Evolutionary conservation across 768 basidiomycete species (phyloP).

Genomic region (Lactarius indigo): DNA sequence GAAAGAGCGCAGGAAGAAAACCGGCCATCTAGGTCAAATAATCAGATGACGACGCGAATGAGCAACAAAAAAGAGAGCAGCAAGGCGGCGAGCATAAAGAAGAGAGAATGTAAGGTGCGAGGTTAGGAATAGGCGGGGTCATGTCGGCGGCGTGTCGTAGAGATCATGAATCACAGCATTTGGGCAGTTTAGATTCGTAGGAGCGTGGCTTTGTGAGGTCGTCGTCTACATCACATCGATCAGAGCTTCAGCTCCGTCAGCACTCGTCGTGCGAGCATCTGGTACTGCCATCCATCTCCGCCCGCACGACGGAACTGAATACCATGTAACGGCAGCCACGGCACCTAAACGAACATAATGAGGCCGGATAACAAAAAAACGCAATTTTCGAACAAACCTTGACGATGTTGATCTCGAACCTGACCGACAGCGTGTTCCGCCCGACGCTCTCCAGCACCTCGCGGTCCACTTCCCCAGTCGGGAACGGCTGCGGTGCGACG

Average conservation of each 20-base stretch:
- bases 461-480: slow-evolving; percentile 62
- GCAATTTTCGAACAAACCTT: no score
- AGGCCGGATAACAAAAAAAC: background rate
- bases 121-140: background rate
- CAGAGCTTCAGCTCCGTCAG: slow-evolving; percentile 84
- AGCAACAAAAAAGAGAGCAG: background rate
- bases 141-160: background rate
- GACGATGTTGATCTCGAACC: slow-evolving; percentile 96
- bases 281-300: slow-evolving; percentile 96
- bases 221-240: slow-evolving; percentile 11
- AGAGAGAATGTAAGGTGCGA: background rate
- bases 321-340: slow-evolving; percentile 89
- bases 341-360: slow-evolving; percentile 52
- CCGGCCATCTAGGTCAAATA: background rate
- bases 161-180: background rate
- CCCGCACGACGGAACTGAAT: slow-evolving; percentile 90
- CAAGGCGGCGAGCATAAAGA: background rate
- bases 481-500: slow-evolving; percentile 39
- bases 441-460: slow-evolving; percentile 72
- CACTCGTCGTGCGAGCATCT: slow-evolving; percentile 87
- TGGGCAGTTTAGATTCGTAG: background rate
- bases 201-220: background rate
- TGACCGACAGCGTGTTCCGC: slow-evolving; percentile 77
- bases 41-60: background rate
- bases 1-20: background rate